Base-by-base conservation (phyloP, 2,329 filamentous ascomycete genomes). In the Aureobasidium melanogenum region DNA sequence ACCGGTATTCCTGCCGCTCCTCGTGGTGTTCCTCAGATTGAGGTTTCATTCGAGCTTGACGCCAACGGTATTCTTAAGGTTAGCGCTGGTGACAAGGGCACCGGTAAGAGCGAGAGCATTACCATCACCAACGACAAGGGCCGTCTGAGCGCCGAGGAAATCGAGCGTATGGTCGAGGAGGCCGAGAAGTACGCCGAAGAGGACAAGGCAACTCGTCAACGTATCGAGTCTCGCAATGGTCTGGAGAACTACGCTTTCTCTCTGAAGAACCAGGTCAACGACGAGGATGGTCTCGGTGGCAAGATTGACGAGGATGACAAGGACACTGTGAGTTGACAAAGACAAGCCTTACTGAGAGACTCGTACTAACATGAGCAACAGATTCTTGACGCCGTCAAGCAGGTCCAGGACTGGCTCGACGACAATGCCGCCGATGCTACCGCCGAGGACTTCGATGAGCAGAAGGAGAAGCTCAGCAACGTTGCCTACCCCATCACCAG, bases 71-170 rank as follows among this genome's bases (percentile, higher is more conserved):
- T 99, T 71, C 86, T 99, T 68, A 93, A 95, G 83, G 94, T 99
- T 66, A 90, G 89, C 67, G 94, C 94, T 68, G 87, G 89, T 72
- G 94, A 99, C 79, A 97, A 97, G 88, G 94, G 92, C 75, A 97
- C 93, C 71, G 94, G 94, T 77, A 97, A 97, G 85, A 86, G 84
- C 66, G 91, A 99, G 83, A 91, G 88, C 66, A 97, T 99, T 77
- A 97, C 94, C 70, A 99, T 99, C 75, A 97, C 89, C 80, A 97
- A 99, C 81, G 94, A 99, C 81, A 97, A 97, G 87, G 94, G 94
- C 69, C 93, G 94, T 76, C 88, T 99, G 57, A 91, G 88, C 70
- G 88, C 88, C 72, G 94, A 99, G 69, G 94, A 99, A 78, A 99
- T 99, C 70, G 93, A 97, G 78, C 94, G 94, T 77, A 99, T 99